A percentile compares a stretch with the other conserved stretches of the same genome.
Conservation (phyloP, 306 rosid species). For the Sicyos edulis region DNA sequence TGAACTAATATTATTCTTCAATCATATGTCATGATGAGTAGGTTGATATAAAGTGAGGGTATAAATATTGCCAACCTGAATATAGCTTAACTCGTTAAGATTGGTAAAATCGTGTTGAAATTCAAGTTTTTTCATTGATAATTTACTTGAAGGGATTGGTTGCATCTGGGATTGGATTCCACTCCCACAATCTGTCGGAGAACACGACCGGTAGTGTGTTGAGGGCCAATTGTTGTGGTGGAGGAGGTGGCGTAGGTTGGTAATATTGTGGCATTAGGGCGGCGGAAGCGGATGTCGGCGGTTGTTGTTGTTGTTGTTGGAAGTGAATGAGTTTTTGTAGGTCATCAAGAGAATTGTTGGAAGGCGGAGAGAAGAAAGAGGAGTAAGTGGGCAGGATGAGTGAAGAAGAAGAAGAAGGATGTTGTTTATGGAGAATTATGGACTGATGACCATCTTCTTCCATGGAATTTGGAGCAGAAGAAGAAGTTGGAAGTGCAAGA, state of each 20-base stretch:
- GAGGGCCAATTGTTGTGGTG: conserved; percentile 31
- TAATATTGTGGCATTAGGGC: conserved; percentile 22
- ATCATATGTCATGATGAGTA: conserved; percentile 17
- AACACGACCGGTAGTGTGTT: conserved; percentile 44
- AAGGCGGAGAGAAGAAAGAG: conserved; percentile 30
- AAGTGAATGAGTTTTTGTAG: conserved; percentile 58
- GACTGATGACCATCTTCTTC: conserved; percentile 10
- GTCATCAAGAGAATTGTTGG: conserved; percentile 52
- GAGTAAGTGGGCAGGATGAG: conserved; percentile 18
- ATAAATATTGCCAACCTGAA: conserved; percentile 12
- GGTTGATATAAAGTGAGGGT: conserved; percentile 4
- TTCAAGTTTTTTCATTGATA: conserved; percentile 16
- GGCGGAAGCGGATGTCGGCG: conserved; percentile 1
- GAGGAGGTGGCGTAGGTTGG: conserved; percentile 23
- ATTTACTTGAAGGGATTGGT: conserved; percentile 73
- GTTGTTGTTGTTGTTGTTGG: conserved; percentile 40
- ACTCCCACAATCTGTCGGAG: conserved; percentile 87
- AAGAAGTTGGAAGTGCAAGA: conserved; percentile 25
- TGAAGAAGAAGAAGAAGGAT: conserved; percentile 6
- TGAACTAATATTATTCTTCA: neutral
- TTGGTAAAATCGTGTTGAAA: neutral
- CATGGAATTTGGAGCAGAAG: conserved; percentile 5
- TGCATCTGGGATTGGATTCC: conserved; percentile 71
- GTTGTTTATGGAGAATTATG: neutral
- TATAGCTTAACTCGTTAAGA: neutral